These are phyloP conservation scores for Vaccinium corymbosum DNA, from an alignment of 148 eudicot species.

Conservation along the genomic window DNA sequence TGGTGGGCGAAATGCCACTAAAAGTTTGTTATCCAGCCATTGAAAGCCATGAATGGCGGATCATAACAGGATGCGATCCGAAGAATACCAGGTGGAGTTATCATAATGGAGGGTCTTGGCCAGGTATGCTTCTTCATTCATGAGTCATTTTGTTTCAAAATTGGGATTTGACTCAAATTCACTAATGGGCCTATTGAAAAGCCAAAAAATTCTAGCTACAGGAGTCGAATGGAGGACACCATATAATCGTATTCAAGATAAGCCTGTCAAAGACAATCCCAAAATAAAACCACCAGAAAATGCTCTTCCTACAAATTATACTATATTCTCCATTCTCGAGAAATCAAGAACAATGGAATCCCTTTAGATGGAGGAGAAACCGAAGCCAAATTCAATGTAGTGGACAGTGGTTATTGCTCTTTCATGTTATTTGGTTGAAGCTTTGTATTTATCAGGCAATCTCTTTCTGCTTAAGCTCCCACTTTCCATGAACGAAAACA, in stretches of 20 bases:
- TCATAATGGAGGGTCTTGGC: constrained; percentile 99
- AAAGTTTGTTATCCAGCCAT: constrained; percentile 95
- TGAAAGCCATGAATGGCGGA: constrained; percentile 90
- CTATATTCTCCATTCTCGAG: background rate
- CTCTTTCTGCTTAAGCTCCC: background rate
- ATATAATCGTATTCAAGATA: background rate
- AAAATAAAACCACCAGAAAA: background rate
- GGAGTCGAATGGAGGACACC: background rate
- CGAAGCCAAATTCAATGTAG: background rate
- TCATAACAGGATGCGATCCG: constrained; percentile 92
- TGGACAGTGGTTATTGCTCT: background rate
- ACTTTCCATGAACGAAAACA: background rate
- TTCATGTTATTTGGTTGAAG: background rate
- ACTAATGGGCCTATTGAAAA: background rate
- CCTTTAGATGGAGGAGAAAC: background rate
- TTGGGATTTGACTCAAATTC: background rate
- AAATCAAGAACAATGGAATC: background rate
- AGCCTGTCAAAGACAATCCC: background rate
- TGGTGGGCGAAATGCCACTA: constrained; percentile 91
- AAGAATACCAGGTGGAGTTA: constrained; percentile 98
- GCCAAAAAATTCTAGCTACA: background rate
- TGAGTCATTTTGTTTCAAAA: background rate
- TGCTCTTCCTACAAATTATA: background rate
- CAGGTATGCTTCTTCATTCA: constrained; percentile 46
- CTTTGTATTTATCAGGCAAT: background rate